phyloP scores from a whole-genome alignment of 495 filamentous ascomycete genomes.

The Neurospora africana region DNA sequence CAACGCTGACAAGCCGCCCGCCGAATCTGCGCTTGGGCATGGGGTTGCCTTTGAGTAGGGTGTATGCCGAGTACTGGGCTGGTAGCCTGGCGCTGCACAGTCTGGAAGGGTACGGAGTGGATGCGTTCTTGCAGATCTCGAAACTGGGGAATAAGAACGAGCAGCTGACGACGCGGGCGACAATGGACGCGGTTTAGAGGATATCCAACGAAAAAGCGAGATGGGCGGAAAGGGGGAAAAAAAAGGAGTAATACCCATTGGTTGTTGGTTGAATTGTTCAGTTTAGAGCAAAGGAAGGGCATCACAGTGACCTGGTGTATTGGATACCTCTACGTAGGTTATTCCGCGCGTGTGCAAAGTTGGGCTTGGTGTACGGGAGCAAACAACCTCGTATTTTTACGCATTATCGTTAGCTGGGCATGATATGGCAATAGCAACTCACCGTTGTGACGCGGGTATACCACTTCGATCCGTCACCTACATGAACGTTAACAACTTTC shows the following conservation, averaged over 20 bases:
- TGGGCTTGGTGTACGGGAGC: background rate
- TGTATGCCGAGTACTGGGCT: slow-evolving; percentile 99
- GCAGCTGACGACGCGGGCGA: slow-evolving; percentile 78
- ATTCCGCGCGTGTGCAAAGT: background rate
- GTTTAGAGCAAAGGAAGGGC: background rate
- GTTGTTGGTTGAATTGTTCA: background rate
- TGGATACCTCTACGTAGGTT: background rate
- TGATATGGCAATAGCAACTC: background rate
- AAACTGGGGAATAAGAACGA: slow-evolving; percentile 99
- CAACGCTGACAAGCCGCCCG: slow-evolving; percentile 65
- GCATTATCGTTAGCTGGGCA: background rate
- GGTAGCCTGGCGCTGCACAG: slow-evolving; percentile 86
- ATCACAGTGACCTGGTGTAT: background rate
- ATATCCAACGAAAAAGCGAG: background rate
- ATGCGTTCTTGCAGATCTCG: slow-evolving; percentile 93
- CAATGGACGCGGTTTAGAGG: slow-evolving; percentile 73
- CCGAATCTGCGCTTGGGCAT: slow-evolving; percentile 87
- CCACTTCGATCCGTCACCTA: background rate
- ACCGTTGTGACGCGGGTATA: background rate
- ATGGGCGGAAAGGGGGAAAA: background rate
- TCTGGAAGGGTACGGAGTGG: slow-evolving; percentile 93
- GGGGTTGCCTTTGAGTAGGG: slow-evolving; percentile 83
- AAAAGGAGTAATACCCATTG: background rate
- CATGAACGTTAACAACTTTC: background rate
- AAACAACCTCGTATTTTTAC: background rate